Evolutionary conservation across 2,329 filamentous ascomycete species (phyloP).

Genomic region (Colletotrichum trifolii): DNA sequence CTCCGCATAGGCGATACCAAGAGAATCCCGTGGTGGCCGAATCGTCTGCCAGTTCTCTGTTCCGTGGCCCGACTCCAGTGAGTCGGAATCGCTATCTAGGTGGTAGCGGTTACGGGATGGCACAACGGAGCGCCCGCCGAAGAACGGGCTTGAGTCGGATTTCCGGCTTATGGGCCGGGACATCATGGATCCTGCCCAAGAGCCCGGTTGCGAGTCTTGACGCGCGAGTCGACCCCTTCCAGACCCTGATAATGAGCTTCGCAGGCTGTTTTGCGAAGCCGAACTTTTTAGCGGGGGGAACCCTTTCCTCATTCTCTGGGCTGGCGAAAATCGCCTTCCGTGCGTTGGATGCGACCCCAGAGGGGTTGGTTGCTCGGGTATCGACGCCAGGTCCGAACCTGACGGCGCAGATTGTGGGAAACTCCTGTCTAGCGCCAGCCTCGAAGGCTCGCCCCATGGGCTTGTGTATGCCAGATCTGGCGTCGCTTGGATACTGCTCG

Average conservation of each 20-base stretch:
- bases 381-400: slow-evolving; percentile 33
- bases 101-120: slow-evolving; percentile 31
- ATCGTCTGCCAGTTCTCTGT: slow-evolving; percentile 35
- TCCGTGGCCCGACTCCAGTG: slow-evolving; percentile 17
- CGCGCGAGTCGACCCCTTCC: slow-evolving; percentile 28
- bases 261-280: slow-evolving; percentile 17
- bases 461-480: slow-evolving; percentile 39
- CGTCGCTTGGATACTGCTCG: slow-evolving; percentile 40
- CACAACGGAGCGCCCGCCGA: slow-evolving; percentile 35
- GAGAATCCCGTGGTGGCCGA: slow-evolving; percentile 21
- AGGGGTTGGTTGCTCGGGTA: slow-evolving; percentile 32
- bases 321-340: slow-evolving; percentile 29
- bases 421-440: slow-evolving; percentile 15
- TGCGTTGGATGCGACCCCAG: slow-evolving; percentile 30
- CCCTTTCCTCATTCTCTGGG: slow-evolving; percentile 9
- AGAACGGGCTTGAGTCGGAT: slow-evolving; percentile 37
- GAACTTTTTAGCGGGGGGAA: slow-evolving; percentile 12
- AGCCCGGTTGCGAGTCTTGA: slow-evolving; percentile 26
- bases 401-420: slow-evolving; percentile 11
- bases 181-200: slow-evolving; percentile 23
- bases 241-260: slow-evolving; percentile 22
- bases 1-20: slow-evolving; percentile 35
- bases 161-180: slow-evolving; percentile 36
- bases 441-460: slow-evolving; percentile 32
- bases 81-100: slow-evolving; percentile 32